Conservation (phyloP, 495 filamentous ascomycete genomes). For the Daldinia concentrica region DNA sequence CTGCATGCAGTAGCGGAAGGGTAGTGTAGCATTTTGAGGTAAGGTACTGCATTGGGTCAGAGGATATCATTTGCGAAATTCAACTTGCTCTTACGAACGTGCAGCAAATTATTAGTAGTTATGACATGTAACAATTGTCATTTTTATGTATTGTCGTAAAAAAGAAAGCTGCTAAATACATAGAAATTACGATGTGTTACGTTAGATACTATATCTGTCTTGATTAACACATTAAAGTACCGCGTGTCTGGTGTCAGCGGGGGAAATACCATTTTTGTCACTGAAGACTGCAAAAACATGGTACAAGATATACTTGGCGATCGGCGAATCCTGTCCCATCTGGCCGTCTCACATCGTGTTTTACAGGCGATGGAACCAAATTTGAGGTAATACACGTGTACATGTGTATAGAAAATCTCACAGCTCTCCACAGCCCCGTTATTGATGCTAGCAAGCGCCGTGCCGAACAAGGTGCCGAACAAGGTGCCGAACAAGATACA, state of each 20-base stretch:
- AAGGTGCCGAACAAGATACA: constrained; percentile 6
- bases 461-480: constrained; percentile 6
- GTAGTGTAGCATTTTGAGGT: constrained; percentile 23
- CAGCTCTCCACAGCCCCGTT: constrained; percentile 8
- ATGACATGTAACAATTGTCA: constrained; percentile 7
- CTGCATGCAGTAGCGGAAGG: constrained; percentile 28
- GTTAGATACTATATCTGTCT: constrained; percentile 18
- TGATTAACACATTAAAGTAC: constrained; percentile 13
- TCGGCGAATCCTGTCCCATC: constrained; percentile 34
- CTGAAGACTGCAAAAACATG: constrained; percentile 9
- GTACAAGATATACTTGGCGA: constrained; percentile 29
- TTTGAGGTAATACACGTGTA: constrained; percentile 18
- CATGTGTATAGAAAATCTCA: constrained; percentile 1
- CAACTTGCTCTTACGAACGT: neutral
- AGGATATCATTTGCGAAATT: constrained; percentile 18
- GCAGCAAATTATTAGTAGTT: neutral
- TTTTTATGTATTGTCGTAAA: constrained; percentile 9
- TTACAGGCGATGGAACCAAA: constrained; percentile 32
- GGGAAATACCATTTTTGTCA: neutral
- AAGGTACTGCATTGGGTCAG: constrained; percentile 7
- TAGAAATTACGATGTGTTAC: constrained; percentile 25
- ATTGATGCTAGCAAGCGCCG: constrained; percentile 8
- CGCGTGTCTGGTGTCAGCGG: constrained; percentile 20
- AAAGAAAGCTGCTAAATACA: neutral
- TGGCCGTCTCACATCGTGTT: constrained; percentile 37